phyloP scores from a whole-genome alignment of 805 yeast species.

The Candida berthetii region DNA sequence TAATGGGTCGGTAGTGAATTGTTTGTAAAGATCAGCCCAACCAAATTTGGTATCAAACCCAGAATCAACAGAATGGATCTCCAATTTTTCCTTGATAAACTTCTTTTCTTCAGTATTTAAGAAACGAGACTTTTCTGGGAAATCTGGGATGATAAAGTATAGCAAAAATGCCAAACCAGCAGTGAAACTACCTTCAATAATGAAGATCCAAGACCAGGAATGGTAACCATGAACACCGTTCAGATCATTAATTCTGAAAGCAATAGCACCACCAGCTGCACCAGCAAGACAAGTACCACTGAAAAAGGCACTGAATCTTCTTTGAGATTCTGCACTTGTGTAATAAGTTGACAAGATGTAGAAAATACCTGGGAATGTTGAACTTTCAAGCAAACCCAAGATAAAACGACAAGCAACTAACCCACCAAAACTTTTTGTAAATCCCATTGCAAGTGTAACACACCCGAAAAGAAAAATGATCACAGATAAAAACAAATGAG shows the following conservation, averaged over 20 bases:
- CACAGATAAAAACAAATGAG: slow-evolving; percentile 29
- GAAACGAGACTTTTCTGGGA: slow-evolving; percentile 33
- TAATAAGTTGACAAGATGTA: slow-evolving; percentile 43
- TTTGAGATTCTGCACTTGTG: slow-evolving; percentile 40
- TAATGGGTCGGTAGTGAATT: slow-evolving; percentile 53
- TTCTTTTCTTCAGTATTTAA: slow-evolving; percentile 32
- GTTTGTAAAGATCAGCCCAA: slow-evolving; percentile 24
- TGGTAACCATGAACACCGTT: slow-evolving; percentile 37
- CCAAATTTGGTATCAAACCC: slow-evolving; percentile 27
- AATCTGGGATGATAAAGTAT: slow-evolving; percentile 35
- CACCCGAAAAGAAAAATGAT: slow-evolving; percentile 31
- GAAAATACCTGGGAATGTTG: slow-evolving; percentile 45
- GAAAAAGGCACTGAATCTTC: slow-evolving; percentile 41
- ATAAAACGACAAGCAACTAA: slow-evolving; percentile 43
- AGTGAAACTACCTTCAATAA: slow-evolving; percentile 44
- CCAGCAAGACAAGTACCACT: slow-evolving; percentile 48
- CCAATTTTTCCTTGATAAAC: slow-evolving; percentile 29
- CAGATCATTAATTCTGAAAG: slow-evolving; percentile 36
- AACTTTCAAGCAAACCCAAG: slow-evolving; percentile 48
- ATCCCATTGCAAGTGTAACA: slow-evolving; percentile 36
- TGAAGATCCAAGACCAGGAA: slow-evolving; percentile 46
- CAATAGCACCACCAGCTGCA: slow-evolving; percentile 51
- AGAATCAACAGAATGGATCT: slow-evolving; percentile 30
- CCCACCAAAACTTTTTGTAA: slow-evolving; percentile 36
- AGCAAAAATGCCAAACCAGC: slow-evolving; percentile 30